Base-by-base conservation (phyloP, 2,329 filamentous ascomycete genomes). In the Nothophaeocryptopus gaeumannii region DNA sequence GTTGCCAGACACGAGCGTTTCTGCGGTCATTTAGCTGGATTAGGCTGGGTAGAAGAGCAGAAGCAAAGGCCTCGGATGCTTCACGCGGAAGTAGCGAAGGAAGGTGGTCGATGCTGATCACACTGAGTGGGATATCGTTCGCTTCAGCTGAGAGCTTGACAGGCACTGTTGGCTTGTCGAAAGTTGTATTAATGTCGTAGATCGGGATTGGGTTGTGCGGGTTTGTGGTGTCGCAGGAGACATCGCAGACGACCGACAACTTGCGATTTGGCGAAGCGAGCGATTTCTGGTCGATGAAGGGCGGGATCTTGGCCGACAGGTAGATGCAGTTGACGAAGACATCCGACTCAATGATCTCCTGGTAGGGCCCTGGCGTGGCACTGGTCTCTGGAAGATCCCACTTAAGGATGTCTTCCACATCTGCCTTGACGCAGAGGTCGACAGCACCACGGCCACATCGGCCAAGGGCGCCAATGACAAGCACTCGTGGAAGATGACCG, bases 51-150 rank as follows among this genome's bases (percentile, higher is more conserved):
- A 95, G 75, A 58, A 96, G 75, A 40, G 86, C 86, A 44, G 80
- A 75, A 68, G 85, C 89, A 74, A 95, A 96, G 14, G 85, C 85
- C 73, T 96, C 90, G 37, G 84, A 89, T 20, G 89, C 85, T 74
- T 96, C 92, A 45, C 92, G 79, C 1, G 92, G 88, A 33, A 97
- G 77, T 59, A 96, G 80, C 45, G 83, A 86, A 3, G 89, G 89
- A 45, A 95, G 78, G 67, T 95, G 89, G 70, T 95, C 88, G 64
- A 95, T 93, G 68, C 83, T 86, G 71, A 96, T 95, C 60, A 96
- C 88, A 40, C 81, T 84, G 49, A 96, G 73, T 7, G 80, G 78
- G 15, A 66, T 34, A n/a, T 61, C 57, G 38, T 58, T 65, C 0
- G 82, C 79, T 45, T 74, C 73, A 47, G 77, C 72, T 63, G 74